These are phyloP conservation scores for Oemleria cerasiformis DNA, from an alignment of 306 rosid genomes.

Conservation along the genomic window DNA sequence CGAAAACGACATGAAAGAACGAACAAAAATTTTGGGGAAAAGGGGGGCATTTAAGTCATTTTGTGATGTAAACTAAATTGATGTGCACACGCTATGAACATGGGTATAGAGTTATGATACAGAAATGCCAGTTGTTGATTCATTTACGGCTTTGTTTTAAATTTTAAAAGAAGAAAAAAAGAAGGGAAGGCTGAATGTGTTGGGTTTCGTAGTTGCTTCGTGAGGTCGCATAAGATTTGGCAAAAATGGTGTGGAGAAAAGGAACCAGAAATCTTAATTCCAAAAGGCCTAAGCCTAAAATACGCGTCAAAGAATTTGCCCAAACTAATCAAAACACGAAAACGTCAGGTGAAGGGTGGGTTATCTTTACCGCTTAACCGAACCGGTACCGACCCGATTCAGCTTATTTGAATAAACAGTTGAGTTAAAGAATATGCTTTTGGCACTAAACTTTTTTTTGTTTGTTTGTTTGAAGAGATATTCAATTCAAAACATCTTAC, in stretches of 20 bases:
- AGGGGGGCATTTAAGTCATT: conserved; percentile 5
- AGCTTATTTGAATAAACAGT: too few species aligned
- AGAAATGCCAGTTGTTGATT: conserved; percentile 2
- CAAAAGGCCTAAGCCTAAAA: background rate
- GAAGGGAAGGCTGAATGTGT: background rate
- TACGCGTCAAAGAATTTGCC: background rate
- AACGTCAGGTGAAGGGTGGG: too few species aligned
- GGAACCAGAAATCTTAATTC: background rate
- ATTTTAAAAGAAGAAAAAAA: too few species aligned
- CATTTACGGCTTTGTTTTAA: background rate
- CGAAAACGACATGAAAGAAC: background rate
- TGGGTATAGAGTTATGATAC: background rate
- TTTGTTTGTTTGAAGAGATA: too few species aligned
- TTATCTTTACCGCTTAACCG: too few species aligned
- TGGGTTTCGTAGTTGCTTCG: conserved; percentile 18
- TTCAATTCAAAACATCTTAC: too few species aligned
- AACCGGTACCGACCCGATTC: too few species aligned
- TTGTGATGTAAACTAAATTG: background rate
- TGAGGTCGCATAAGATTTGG: background rate
- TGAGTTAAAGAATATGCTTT: too few species aligned
- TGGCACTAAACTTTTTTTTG: too few species aligned
- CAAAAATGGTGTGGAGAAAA: background rate
- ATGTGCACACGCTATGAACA: background rate
- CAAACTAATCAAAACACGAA: too few species aligned
- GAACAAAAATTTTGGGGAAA: too few species aligned